phyloP scores from a whole-genome alignment of 305 asterid species.

The Solanum chacoense region DNA sequence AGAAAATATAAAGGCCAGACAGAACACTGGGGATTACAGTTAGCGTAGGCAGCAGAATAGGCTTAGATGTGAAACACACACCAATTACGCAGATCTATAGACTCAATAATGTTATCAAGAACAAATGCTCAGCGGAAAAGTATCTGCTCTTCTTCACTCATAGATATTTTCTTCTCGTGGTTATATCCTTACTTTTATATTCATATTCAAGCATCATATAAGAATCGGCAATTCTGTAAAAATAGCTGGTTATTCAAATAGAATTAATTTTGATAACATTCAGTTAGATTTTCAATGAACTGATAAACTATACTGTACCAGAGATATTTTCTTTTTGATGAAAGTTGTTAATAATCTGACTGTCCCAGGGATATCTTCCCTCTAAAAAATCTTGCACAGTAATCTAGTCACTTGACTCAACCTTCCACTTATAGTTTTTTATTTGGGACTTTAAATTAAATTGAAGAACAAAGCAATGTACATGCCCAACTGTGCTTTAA shows the following conservation, averaged over 20 bases:
- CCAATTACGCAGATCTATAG: not conserved
- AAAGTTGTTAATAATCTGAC: not conserved
- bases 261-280: not conserved
- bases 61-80: not conserved
- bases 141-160: not conserved
- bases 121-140: not conserved
- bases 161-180: not conserved
- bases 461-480: not conserved
- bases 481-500: not conserved
- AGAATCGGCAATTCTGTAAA: not conserved
- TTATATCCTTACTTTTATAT: not conserved
- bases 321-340: not conserved
- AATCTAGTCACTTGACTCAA: not conserved
- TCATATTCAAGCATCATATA: not conserved
- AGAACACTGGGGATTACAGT: not conserved
- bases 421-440: not conserved
- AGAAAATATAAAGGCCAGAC: not conserved
- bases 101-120: not conserved
- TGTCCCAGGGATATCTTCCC: not conserved
- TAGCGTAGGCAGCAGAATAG: not conserved
- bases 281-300: not conserved
- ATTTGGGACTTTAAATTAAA: not conserved
- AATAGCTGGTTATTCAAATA: not conserved
- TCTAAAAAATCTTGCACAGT: not conserved
- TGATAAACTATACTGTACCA: not conserved